Evolutionary conservation across 495 filamentous ascomycete genomes (phyloP), one percentile per base, ranked within the genome.

Genomic region (Pseudevernia furfuracea): DNA sequence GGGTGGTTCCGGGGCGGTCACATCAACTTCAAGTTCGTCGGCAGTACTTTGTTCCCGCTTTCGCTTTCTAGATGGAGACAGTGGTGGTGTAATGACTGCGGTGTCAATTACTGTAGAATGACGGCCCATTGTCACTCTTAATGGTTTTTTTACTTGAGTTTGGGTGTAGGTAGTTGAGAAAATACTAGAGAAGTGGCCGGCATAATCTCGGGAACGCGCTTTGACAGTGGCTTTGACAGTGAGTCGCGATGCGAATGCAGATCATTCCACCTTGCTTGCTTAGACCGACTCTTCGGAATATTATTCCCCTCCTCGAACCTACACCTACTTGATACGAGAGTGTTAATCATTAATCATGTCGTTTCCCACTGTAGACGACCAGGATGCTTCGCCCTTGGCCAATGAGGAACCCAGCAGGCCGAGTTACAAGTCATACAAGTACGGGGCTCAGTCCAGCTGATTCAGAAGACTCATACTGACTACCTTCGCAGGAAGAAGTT

Each of bases 1-100:
- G 8, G 89, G 89, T 17, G 94, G 94, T 72, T 97, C 91, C 8
- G 94, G 92, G 55, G 88, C 85, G 64, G 77, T 80, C 65, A 97
- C 76, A 75, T 99, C 91, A 67, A 99, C 89, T 76, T 95, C 89
- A 70, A 99, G 84, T 70, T 96, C 90, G 14, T 62, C 61, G 17
- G 56, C 15, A 60, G 73, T 61, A 53, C 61, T 77, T 48, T 82
- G 78, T 59, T 81, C 74, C 57, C 84, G 77, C 68, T 89, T 86
- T 70, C 90, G 89, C 78, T 92, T 92, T 74, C 90, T 91, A 46
- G 79, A 78, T 62, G 80, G 76, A 37, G 68, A 66, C 9, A 17
- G 19, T 32, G 60, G 34, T 49, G 60, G 44, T 43, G 57, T 59
- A 25, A 21, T 59, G 25, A 23, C 23, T 32, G 14, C 34, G 38